Evolutionary conservation across 2,329 filamentous ascomycete genomes (phyloP).

Genomic region (Colletotrichum sp.): DNA sequence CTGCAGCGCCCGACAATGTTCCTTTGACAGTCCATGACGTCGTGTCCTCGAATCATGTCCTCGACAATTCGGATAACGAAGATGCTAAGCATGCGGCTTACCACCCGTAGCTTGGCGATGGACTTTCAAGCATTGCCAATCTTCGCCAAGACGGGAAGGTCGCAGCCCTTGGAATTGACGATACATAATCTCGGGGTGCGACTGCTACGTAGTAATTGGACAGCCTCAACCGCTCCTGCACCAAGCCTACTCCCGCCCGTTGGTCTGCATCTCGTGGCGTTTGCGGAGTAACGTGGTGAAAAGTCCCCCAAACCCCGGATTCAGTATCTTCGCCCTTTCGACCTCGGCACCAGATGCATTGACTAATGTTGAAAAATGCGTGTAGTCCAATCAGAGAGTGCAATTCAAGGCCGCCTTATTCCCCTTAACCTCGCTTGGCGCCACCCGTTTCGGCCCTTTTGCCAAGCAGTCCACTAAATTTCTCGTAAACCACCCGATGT

Average conservation of each 20-base stretch:
- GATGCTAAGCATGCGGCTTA: neutral
- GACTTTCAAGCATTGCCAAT: neutral
- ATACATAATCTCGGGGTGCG: neutral
- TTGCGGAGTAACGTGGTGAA: neutral
- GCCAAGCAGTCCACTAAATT: slow-evolving; percentile 4
- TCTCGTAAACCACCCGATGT: neutral
- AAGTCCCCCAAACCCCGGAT: neutral
- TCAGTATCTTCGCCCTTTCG: neutral
- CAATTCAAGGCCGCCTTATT: slow-evolving; percentile 10
- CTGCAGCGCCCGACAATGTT: neutral
- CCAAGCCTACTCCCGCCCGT: neutral
- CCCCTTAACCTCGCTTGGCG: slow-evolving; percentile 14
- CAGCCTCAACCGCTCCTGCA: neutral
- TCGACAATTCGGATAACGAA: neutral
- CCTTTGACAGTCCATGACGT: neutral
- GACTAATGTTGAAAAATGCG: neutral
- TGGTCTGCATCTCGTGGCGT: neutral
- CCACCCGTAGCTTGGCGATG: neutral
- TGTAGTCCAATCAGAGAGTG: neutral
- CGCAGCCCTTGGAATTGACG: neutral
- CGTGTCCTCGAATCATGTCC: neutral
- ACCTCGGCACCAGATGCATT: slow-evolving; percentile 9
- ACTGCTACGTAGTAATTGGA: neutral
- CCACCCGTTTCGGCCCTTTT: slow-evolving; percentile 21
- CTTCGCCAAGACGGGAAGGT: neutral